Evolutionary conservation across 2,329 filamentous ascomycete species (phyloP).

Genomic region (Phialophora tarda): DNA sequence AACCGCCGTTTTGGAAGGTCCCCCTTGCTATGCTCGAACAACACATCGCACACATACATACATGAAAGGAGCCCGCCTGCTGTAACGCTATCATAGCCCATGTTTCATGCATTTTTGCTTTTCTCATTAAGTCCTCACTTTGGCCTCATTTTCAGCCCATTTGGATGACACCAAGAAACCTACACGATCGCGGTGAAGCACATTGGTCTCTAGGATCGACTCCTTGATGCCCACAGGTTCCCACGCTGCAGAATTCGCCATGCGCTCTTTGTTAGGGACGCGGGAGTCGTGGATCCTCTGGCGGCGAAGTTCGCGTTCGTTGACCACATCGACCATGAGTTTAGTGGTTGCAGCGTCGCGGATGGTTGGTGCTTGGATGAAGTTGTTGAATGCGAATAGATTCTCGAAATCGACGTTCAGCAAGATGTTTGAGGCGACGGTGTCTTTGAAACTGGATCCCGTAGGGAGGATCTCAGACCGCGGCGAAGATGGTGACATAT

Average conservation of each 20-base stretch:
- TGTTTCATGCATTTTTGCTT: constrained; percentile 12
- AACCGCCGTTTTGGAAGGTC: constrained; percentile 8
- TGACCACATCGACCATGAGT: constrained; percentile 33
- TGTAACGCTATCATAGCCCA: constrained; percentile 23
- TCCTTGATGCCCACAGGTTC: constrained; percentile 36
- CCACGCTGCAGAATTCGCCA: constrained; percentile 34
- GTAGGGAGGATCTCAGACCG: constrained; percentile 23
- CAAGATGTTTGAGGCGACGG: constrained; percentile 36
- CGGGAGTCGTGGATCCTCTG: constrained; percentile 26
- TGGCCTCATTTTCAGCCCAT: constrained; percentile 10
- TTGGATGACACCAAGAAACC: constrained; percentile 34
- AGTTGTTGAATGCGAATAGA: constrained; percentile 30
- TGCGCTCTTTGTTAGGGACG: constrained; percentile 34
- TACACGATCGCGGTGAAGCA: constrained; percentile 34
- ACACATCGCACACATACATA: constrained; percentile 10
- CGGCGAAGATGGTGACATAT: constrained; percentile 29
- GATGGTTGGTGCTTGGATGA: constrained; percentile 20
- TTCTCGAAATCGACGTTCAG: constrained; percentile 39
- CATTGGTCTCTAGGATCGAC: constrained; percentile 24
- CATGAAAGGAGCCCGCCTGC: constrained; percentile 21
- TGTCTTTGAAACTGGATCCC: constrained; percentile 22
- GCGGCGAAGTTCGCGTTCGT: constrained; percentile 36
- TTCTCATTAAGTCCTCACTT: background rate
- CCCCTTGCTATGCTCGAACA: constrained; percentile 17
- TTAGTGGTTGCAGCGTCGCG: constrained; percentile 16